A percentile compares a stretch with the other conserved stretches of the same genome.
These are phyloP conservation scores for Venturia oleaginea DNA, from an alignment of 2,329 filamentous ascomycete species.

Conservation along the genomic window DNA sequence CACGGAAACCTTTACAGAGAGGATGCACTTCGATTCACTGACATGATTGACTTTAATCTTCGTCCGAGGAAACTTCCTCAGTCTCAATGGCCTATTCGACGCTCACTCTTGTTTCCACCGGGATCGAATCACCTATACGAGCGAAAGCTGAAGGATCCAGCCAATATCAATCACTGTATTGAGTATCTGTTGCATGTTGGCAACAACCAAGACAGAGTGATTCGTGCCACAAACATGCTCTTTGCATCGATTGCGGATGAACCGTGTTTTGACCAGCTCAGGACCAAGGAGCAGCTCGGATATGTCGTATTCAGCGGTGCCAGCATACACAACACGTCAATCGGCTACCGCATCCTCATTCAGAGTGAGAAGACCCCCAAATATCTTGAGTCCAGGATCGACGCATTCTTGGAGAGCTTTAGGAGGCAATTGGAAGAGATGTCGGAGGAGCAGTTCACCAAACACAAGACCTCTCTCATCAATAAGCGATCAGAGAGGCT, in stretches of 20 bases:
- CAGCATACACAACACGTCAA: constrained; percentile 62
- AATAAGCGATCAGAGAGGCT: constrained; percentile 81
- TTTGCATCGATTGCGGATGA: constrained; percentile 88
- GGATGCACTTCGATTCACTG: constrained; percentile 76
- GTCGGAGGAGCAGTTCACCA: constrained; percentile 76
- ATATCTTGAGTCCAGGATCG: constrained; percentile 81
- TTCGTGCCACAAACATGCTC: constrained; percentile 69
- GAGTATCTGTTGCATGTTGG: constrained; percentile 39
- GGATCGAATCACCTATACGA: constrained; percentile 80
- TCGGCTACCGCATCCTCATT: constrained; percentile 77
- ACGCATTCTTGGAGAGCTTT: constrained; percentile 68
- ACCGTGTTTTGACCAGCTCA: constrained; percentile 85
- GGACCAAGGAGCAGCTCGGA: constrained; percentile 94
- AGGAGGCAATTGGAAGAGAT: constrained; percentile 61
- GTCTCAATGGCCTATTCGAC: constrained; percentile 68
- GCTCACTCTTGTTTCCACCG: constrained; percentile 67
- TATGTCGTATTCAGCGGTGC: constrained; percentile 89
- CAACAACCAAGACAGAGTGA: constrained; percentile 47
- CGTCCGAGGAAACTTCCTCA: constrained; percentile 64
- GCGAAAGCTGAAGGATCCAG: constrained; percentile 16
- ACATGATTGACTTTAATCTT: constrained; percentile 70
- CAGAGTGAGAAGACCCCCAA: constrained; percentile 81
- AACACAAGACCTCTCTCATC: constrained; percentile 81
- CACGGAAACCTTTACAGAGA: constrained; percentile 94
- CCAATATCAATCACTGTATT: constrained; percentile 55